Evolutionary conservation across 805 yeast species (phyloP).

Genomic region (Zygotorulaspora florentina): DNA sequence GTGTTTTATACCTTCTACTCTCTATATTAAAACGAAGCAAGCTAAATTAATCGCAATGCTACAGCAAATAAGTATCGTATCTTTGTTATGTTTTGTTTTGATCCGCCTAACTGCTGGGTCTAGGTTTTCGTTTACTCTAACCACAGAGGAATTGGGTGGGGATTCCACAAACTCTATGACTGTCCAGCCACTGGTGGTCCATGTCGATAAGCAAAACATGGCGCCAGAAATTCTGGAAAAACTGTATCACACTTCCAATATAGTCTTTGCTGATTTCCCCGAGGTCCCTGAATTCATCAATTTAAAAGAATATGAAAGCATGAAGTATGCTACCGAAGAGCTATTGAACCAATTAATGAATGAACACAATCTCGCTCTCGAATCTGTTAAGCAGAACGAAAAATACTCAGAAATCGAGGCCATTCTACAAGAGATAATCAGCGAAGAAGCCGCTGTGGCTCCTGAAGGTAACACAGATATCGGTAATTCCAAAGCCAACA

Average conservation of each 20-base stretch:
- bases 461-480: constrained; percentile 3
- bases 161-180: constrained; percentile 13
- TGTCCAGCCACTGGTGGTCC: constrained; percentile 14
- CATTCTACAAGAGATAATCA: constrained; percentile 12
- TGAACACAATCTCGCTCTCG: constrained; percentile 5
- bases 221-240: constrained; percentile 22
- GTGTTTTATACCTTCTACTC: background rate
- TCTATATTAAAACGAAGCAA: background rate
- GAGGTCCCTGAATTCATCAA: constrained; percentile 29
- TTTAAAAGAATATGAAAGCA: constrained; percentile 19
- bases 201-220: constrained; percentile 14
- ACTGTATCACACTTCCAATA: constrained; percentile 22
- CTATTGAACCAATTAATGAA: constrained; percentile 9
- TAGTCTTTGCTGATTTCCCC: constrained; percentile 28
- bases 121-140: constrained; percentile 9
- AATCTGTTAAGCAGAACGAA: constrained; percentile 8
- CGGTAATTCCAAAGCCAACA: background rate
- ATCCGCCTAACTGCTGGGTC: constrained; percentile 3
- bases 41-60: background rate
- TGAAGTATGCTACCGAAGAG: constrained; percentile 10
- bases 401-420: constrained; percentile 12
- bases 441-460: constrained; percentile 2
- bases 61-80: background rate
- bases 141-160: constrained; percentile 22
- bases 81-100: constrained; percentile 1